Percentiles rank a stretch among this genome's conserved stretches.
phyloP scores from a whole-genome alignment of 108 stramenopile genomes.

The Parmales sp. region DNA sequence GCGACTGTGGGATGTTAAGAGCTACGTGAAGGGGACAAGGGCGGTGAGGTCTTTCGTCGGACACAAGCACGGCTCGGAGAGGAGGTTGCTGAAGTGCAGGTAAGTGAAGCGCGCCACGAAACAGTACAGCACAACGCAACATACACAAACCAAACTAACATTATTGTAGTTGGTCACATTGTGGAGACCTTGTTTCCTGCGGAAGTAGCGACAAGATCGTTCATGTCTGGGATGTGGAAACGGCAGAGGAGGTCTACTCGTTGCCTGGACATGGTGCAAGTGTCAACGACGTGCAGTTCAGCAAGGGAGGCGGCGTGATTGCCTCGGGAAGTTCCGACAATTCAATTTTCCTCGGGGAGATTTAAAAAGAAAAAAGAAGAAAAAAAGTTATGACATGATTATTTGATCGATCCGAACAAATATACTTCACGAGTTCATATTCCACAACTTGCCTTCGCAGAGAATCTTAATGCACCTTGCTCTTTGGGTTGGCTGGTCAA shows the following conservation, averaged over 20 bases:
- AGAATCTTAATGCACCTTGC: too few species aligned
- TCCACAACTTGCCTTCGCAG: too few species aligned
- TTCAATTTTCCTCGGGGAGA: not conserved
- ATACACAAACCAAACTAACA: not conserved
- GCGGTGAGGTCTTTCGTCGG: slow-evolving; percentile 10
- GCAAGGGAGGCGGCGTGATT: not conserved
- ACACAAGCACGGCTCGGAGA: slow-evolving; percentile 32
- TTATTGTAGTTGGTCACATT: not conserved
- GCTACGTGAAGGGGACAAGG: not conserved
- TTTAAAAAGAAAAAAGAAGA: too few species aligned
- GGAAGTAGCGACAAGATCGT: slow-evolving; percentile 39
- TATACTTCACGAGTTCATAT: too few species aligned
- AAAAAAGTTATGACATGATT: too few species aligned
- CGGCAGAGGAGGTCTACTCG: slow-evolving; percentile 34
- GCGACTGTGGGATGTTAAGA: slow-evolving; percentile 27
- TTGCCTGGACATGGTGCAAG: slow-evolving; percentile 38
- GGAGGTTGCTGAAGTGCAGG: slow-evolving; percentile 32
- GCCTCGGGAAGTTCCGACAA: not conserved
- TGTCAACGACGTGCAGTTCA: slow-evolving; percentile 33
- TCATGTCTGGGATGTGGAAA: slow-evolving; percentile 38
- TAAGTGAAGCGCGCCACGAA: too few species aligned
- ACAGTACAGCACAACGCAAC: too few species aligned
- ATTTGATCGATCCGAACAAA: too few species aligned
- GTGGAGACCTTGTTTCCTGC: slow-evolving; percentile 31
- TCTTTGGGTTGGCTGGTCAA: too few species aligned